Evolutionary conservation across 768 basidiomycete genomes (phyloP).

Genomic region (Lentinula aciculospora): DNA sequence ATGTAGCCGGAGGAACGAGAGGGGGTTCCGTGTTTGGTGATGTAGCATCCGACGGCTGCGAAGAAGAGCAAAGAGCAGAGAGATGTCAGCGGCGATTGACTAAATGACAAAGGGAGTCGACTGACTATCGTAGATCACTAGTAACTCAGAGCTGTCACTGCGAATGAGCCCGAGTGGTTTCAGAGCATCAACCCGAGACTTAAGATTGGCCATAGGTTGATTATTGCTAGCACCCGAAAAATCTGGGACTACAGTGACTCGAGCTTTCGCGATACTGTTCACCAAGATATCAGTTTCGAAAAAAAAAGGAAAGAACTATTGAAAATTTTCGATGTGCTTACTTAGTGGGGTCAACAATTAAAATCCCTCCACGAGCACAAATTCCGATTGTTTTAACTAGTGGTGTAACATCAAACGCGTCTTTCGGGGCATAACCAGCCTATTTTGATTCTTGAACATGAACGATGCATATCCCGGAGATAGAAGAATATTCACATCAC

Average conservation of each 20-base stretch:
- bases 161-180: constrained; percentile 68
- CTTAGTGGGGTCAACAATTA: constrained; percentile 66
- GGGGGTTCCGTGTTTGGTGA: constrained; percentile 65
- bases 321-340: constrained; percentile 27
- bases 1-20: constrained; percentile 57
- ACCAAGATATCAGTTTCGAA: background rate
- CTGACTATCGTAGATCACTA: constrained; percentile 75
- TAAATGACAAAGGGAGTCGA: constrained; percentile 1
- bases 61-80: background rate
- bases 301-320: background rate
- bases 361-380: constrained; percentile 57
- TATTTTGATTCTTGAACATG: constrained; percentile 19
- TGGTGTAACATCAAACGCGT: constrained; percentile 55
- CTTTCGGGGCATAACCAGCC: constrained; percentile 68
- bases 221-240: constrained; percentile 35
- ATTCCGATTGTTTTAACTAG: constrained; percentile 62
- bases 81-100: constrained; percentile 2
- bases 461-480: background rate
- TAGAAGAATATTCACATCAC: constrained; percentile 43
- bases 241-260: constrained; percentile 53
- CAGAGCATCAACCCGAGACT: constrained; percentile 47
- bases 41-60: constrained; percentile 70
- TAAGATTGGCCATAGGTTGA: constrained; percentile 44
- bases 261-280: constrained; percentile 34
- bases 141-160: constrained; percentile 45